A percentile compares a stretch with the other conserved stretches of the same genome.
phyloP scores from a whole-genome alignment of 1,284 basidiomycete genomes.

The Austroboletus niveus region DNA sequence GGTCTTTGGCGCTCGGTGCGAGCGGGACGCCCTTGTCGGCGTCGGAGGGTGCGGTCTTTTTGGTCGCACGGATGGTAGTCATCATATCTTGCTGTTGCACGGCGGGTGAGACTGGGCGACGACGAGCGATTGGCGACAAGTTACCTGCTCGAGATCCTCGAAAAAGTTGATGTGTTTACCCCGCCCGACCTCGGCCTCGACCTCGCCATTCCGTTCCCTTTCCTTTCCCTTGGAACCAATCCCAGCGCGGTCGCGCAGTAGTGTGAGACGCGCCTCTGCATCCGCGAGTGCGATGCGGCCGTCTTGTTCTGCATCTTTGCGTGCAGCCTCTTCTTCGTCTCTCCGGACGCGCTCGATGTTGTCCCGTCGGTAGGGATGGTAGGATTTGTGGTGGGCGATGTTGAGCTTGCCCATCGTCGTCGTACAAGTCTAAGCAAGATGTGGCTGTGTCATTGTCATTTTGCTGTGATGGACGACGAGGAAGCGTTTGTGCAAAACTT shows the following conservation, averaged over 20 bases:
- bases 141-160: slow-evolving; percentile 67
- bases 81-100: slow-evolving; percentile 42
- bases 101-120: too few relatives aligned
- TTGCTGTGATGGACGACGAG: slow-evolving; percentile 18
- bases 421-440: too few relatives aligned
- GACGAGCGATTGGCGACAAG: too few relatives aligned
- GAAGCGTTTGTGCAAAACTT: slow-evolving; percentile 11
- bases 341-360: slow-evolving; percentile 77
- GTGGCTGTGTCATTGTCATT: too few relatives aligned
- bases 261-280: slow-evolving; percentile 72
- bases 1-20: slow-evolving; percentile 69
- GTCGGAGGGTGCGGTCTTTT: slow-evolving; percentile 50
- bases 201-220: slow-evolving; percentile 36
- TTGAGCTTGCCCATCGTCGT: slow-evolving; percentile 72
- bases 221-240: slow-evolving; percentile 21
- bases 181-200: not conserved
- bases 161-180: slow-evolving; percentile 72
- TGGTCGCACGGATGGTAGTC: slow-evolving; percentile 42
- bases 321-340: slow-evolving; percentile 79
- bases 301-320: slow-evolving; percentile 64
- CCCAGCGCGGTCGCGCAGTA: slow-evolving; percentile 62
- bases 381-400: slow-evolving; percentile 88
- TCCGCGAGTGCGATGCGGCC: slow-evolving; percentile 73
- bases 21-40: slow-evolving; percentile 69
- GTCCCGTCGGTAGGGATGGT: slow-evolving; percentile 81